A percentile compares a stretch with the other conserved stretches of the same genome.
Conservation (phyloP, 176 grass and related monocot genomes). For the Oryza glaberrima region DNA sequence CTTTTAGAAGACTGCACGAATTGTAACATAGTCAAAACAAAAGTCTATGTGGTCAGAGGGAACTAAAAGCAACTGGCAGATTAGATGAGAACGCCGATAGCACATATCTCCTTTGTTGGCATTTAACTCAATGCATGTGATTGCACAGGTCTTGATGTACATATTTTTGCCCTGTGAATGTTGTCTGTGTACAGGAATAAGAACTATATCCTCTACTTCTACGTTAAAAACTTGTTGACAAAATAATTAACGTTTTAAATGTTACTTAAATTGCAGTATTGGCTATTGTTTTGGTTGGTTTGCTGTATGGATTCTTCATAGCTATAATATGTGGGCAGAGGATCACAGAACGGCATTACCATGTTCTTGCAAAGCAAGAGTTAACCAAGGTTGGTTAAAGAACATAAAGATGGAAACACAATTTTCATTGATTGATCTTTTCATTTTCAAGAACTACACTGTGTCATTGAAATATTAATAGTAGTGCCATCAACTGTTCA, state of each 20-base stretch:
- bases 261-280: slow-evolving; percentile 73
- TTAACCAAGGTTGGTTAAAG: slow-evolving; percentile 81
- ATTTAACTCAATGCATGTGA: background rate
- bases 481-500: background rate
- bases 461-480: background rate
- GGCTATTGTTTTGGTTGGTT: slow-evolving; percentile 88
- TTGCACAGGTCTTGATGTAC: background rate
- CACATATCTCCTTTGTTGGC: background rate
- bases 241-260: slow-evolving; percentile 33
- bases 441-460: background rate
- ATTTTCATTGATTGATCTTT: slow-evolving; percentile 25
- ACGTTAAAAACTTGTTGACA: slow-evolving; percentile 26
- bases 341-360: slow-evolving; percentile 93
- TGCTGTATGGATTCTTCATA: slow-evolving; percentile 99
- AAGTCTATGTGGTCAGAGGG: background rate
- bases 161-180: slow-evolving; percentile 7
- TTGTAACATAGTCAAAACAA: slow-evolving; percentile 9
- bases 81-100: background rate
- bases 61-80: background rate
- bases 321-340: slow-evolving; percentile 99
- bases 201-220: background rate
- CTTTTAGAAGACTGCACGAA: slow-evolving; percentile 1
- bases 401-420: slow-evolving; percentile 33
- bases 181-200: slow-evolving; percentile 5
- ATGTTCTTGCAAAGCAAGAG: slow-evolving; percentile 96